Percentiles rank a stretch among this genome's conserved stretches.
These are phyloP conservation scores for Lycium ferocissimum DNA, from an alignment of 257 asterid genomes.

Conservation along the genomic window DNA sequence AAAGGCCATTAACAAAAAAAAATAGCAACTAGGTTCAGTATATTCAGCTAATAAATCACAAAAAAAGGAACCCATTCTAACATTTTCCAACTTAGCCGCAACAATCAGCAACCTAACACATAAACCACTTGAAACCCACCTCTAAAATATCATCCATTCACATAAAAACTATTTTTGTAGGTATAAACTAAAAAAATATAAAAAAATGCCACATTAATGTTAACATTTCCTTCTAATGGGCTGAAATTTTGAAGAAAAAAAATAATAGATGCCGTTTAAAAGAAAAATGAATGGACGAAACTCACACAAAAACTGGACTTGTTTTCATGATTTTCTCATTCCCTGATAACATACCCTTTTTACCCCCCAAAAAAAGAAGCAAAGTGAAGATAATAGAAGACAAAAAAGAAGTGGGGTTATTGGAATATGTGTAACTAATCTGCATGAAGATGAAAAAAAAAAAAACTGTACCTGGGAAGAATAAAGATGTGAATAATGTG, in stretches of 20 bases:
- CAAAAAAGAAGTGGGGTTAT: neutral
- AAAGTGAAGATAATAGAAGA: neutral
- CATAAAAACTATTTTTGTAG: neutral
- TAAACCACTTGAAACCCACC: neutral
- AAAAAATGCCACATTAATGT: neutral
- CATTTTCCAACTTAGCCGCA: neutral
- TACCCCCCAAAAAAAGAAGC: neutral
- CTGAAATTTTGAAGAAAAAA: neutral
- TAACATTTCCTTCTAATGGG: neutral
- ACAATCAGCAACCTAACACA: neutral
- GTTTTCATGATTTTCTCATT: neutral
- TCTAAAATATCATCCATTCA: neutral
- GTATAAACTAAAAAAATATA: neutral
- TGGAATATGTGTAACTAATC: neutral
- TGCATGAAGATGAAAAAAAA: neutral
- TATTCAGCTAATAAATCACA: slow-evolving; percentile 10
- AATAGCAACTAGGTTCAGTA: neutral
- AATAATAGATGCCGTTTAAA: neutral
- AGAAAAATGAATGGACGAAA: neutral
- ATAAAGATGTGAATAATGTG: neutral
- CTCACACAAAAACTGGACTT: slow-evolving; percentile 4
- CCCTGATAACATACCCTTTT: neutral
- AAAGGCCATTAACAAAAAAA: neutral
- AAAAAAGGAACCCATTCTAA: neutral
- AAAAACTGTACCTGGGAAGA: neutral